Base-by-base conservation (phyloP, 495 filamentous ascomycete species). In the Xylaria longipes region DNA sequence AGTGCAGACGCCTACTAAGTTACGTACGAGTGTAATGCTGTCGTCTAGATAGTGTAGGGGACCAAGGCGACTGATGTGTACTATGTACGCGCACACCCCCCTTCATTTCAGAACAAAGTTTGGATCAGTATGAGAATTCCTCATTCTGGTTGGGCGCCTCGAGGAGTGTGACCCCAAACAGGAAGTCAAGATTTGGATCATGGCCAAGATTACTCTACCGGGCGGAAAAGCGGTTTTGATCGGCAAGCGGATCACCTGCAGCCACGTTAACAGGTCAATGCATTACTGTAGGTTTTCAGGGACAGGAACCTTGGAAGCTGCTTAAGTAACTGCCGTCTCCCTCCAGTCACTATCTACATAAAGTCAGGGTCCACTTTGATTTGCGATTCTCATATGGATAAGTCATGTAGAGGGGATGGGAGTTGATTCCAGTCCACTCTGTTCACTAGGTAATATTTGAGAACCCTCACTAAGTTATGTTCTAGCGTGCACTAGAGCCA, bases 141-240 rank as follows among this genome's bases (percentile, higher is more conserved):
- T 58, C 15, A 17, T 58, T 35, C 58, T 62, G 37, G 35, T 37
- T 62, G 61, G 27, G 5, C 31, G n/a, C 25, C 41, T 46, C 41
- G 27, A 25, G 39, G 4, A 20, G 22, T 43, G 37, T 27, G 8
- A 29, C 11, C 37, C 12, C 4, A 35, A 46, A 46, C 33, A 12
- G 27, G 35, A 31, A 67, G 43, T 67, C 48, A 56, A 67, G 48
- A 67, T 54, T 66, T 33, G 6, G 65, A 67, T 56, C 65, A 56
- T 5, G 65, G 11, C 50, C 31, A 67, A 29, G 31, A 56, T 56
- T 67, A 27, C 48, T 56, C 33, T 22, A 29, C 46, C 2, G 5
- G 46, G 64, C 48, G 33, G 35, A 56, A 31, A 56, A 54, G 33
- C 31, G 43, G 46, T 56, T 56, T 41, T 48, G 65, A 67, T 67